Percentiles rank a stretch among this genome's conserved stretches.
Conservation (phyloP, 371 early-diverging fungal species). For the Mortierella sp. region DNA sequence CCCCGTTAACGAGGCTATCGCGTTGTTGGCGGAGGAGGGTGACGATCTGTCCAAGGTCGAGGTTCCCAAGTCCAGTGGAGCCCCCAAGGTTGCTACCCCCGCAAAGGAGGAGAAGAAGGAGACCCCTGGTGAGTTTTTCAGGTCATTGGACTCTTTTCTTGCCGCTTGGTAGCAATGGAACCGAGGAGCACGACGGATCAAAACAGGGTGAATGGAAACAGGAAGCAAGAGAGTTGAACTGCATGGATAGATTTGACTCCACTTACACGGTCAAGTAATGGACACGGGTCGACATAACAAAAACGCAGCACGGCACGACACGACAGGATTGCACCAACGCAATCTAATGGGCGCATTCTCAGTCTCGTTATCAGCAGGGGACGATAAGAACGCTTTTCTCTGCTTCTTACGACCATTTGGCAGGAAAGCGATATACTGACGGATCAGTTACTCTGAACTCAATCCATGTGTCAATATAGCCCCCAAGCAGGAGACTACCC, state of each 20-base stretch:
- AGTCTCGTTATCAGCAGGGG: neutral
- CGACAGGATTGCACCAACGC: neutral
- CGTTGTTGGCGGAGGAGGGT: constrained; percentile 90
- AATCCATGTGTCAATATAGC: constrained; percentile 48
- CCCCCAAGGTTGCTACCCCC: constrained; percentile 46
- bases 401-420: neutral
- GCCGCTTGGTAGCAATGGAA: neutral
- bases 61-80: constrained; percentile 61
- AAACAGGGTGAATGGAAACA: neutral
- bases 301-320: neutral
- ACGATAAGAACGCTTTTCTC: neutral
- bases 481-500: constrained; percentile 61
- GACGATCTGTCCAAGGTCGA: constrained; percentile 87
- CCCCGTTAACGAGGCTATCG: constrained; percentile 80
- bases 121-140: constrained; percentile 60
- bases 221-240: neutral
- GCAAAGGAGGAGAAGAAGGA: constrained; percentile 57
- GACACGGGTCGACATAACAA: neutral
- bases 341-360: neutral
- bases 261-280: neutral
- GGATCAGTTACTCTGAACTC: constrained; percentile 6
- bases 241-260: neutral
- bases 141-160: neutral
- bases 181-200: neutral
- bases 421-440: constrained; percentile 36